Evolutionary conservation across 257 asterid species (phyloP).

Genomic region (Penstemon eatonii): DNA sequence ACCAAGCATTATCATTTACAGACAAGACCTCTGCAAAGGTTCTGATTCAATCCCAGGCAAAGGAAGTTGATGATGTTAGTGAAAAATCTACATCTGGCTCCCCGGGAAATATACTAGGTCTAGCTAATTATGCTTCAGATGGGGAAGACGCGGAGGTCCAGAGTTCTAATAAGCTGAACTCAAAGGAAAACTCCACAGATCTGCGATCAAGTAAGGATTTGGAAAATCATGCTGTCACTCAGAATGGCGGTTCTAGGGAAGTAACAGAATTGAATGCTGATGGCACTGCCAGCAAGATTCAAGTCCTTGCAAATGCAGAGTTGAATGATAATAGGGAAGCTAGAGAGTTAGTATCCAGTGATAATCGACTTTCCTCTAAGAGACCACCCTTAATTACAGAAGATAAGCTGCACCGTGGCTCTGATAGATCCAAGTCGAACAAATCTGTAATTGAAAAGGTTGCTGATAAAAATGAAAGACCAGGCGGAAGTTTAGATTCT

Average conservation of each 20-base stretch:
- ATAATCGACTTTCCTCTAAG: slow-evolving; percentile 37
- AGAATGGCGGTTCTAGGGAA: slow-evolving; percentile 45
- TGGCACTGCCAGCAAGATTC: slow-evolving; percentile 34
- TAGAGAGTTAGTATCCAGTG: slow-evolving; percentile 31
- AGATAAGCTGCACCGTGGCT: slow-evolving; percentile 32
- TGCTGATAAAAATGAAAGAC: slow-evolving; percentile 44
- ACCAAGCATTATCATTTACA: slow-evolving; percentile 38
- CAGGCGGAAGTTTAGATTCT: slow-evolving; percentile 38
- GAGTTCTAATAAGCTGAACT: slow-evolving; percentile 45
- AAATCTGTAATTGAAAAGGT: slow-evolving; percentile 33
- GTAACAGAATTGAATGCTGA: slow-evolving; percentile 39
- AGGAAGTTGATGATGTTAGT: slow-evolving; percentile 47
- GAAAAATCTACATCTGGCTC: slow-evolving; percentile 58
- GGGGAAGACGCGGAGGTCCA: slow-evolving; percentile 73
- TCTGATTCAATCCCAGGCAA: slow-evolving; percentile 51
- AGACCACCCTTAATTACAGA: slow-evolving; percentile 36
- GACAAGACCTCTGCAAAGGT: slow-evolving; percentile 64
- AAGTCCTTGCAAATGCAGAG: slow-evolving; percentile 29
- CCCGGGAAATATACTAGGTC: slow-evolving; percentile 77
- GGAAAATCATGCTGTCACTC: slow-evolving; percentile 36
- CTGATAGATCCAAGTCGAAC: slow-evolving; percentile 33
- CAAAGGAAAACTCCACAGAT: slow-evolving; percentile 35
- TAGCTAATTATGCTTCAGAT: slow-evolving; percentile 87
- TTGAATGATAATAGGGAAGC: slow-evolving; percentile 35
- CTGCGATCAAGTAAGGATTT: slow-evolving; percentile 35